Evolutionary conservation across 768 basidiomycete species (phyloP).

Genomic region (Rhizopogon salebrosus): DNA sequence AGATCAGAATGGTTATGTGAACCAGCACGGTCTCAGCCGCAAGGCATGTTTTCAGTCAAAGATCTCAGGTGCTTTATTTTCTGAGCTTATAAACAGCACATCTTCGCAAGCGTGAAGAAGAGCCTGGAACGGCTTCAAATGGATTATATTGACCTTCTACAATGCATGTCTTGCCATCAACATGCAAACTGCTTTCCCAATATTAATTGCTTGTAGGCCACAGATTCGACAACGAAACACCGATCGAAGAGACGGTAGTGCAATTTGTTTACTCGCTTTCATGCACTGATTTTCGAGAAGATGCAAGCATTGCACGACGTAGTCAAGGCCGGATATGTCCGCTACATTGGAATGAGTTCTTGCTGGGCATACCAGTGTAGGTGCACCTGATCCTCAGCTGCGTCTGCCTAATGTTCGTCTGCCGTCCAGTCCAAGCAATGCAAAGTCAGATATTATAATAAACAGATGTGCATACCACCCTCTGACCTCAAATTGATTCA

Average conservation of each 20-base stretch:
- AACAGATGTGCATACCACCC: neutral
- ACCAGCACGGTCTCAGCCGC: slow-evolving; percentile 41
- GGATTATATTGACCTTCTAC: slow-evolving; percentile 58
- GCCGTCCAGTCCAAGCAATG: slow-evolving; percentile 31
- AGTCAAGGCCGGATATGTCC: slow-evolving; percentile 42
- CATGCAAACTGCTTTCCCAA: neutral
- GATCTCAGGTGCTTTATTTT: neutral
- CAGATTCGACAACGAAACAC: slow-evolving; percentile 46
- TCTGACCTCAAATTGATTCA: slow-evolving; percentile 3
- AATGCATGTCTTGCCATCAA: slow-evolving; percentile 27
- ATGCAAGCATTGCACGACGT: slow-evolving; percentile 50
- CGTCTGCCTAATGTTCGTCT: neutral
- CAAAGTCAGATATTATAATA: slow-evolving; percentile 24
- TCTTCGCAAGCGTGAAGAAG: slow-evolving; percentile 50
- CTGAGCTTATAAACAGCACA: slow-evolving; percentile 31
- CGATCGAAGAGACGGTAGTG: slow-evolving; percentile 39
- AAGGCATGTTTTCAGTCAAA: slow-evolving; percentile 23
- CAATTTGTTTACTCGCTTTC: neutral
- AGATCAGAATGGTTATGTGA: slow-evolving; percentile 41
- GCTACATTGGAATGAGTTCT: slow-evolving; percentile 41
- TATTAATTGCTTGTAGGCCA: slow-evolving; percentile 27
- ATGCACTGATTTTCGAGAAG: slow-evolving; percentile 2
- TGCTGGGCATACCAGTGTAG: slow-evolving; percentile 37
- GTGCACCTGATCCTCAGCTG: neutral
- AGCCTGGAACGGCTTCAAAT: slow-evolving; percentile 36